Base-by-base conservation (phyloP, 2,329 filamentous ascomycete genomes). In the Microdochium paspali region DNA sequence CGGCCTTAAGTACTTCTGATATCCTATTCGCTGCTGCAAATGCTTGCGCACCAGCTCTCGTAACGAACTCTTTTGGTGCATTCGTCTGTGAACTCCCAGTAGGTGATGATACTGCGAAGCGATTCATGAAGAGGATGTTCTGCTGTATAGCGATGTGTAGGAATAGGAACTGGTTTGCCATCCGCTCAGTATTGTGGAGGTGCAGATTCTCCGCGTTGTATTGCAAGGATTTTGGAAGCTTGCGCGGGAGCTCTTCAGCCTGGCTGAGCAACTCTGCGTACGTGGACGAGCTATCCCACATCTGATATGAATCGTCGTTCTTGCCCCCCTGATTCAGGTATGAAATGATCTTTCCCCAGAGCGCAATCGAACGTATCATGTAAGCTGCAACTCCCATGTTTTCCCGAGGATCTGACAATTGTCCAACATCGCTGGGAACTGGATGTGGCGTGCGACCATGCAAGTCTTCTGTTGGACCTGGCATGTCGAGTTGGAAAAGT, bases 341-440 rank as follows among this genome's bases (percentile, higher is more conserved):
- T 51, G 84, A 85, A 56, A 95, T 86, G 44, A 96, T 84, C 44
- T 84, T 82, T 4, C 93, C 93, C 90, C 91, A 97, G 26, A 95
- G 72, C 2, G 90, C 82, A 51, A 97, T 87, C 2, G 85, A 76
- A 20, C 87, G 82, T 51, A 97, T 85, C 58, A 93, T 86, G 64
- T 94, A 95, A 10, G 91, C 90, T 2, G 90, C 86, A 4, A 95
- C 89, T 2, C 91, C 93, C 90, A 97, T 95, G 59, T 95, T 96
- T 7, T 87, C 82, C 56, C 77, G 82, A 1, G 85, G 74, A 53
- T 87, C 77, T 23, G 75, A 74, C 18, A 82, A 63, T 51, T 85
- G 79, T 3, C 79, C 82, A n/a, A 79, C 77, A 42, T 84, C 79
- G 3, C 74, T 72, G 1, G 79, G 71, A 7, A 80, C 74, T 1